Base-by-base conservation (phyloP, 208 protist species). In the Wallacemonas collosoma region DNA sequence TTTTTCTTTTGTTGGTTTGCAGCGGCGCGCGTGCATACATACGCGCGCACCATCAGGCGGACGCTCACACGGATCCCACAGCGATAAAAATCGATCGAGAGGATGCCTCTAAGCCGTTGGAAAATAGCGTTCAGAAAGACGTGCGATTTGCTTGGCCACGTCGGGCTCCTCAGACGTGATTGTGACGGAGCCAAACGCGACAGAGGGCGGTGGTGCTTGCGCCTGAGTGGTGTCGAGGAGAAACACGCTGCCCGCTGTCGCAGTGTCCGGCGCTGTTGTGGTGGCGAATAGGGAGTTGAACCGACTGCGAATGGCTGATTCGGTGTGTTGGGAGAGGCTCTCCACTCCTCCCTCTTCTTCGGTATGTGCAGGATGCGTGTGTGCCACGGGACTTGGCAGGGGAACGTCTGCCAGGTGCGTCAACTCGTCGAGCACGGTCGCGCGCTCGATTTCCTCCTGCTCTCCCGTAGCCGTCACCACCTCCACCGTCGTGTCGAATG, bases 211-310 rank as follows among this genome's bases (percentile, higher is more conserved):
- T 62, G 56, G n/a, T 39, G 41, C 45, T 2, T 69, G 39, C 38
- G 17, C 36, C 36, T 45, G 36, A 9, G 9, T 17, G 36, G 9
- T 11, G 26, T 26, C 26, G 26, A 26, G 26, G 26, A 26, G 26
- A 26, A 26, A 26, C 26, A 26, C 26, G 26, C 26, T 26, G 26
- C 26, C 26, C 26, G 26, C 26, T 8, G 26, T 38, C n/a, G 36
- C 44, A 6, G 38, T 65, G 40, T 11, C 38, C 41, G 7, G 2
- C 60, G 60, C 40, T n/a, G 41, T 39, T 3, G 38, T 17, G 41
- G 14, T 8, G 41, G 60, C 60, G 60, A 65, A 65, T 38, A 65
- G 26, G 6, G 60, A 65, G 60, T 65, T 48, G 41, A 65, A 65
- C 14, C 60, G 60, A 6, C n/a, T 48, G 12, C 60, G 60, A 48